These are phyloP conservation scores for Ceratorhiza oryzae-sativae DNA, from an alignment of 1,284 basidiomycete species.

Conservation along the genomic window DNA sequence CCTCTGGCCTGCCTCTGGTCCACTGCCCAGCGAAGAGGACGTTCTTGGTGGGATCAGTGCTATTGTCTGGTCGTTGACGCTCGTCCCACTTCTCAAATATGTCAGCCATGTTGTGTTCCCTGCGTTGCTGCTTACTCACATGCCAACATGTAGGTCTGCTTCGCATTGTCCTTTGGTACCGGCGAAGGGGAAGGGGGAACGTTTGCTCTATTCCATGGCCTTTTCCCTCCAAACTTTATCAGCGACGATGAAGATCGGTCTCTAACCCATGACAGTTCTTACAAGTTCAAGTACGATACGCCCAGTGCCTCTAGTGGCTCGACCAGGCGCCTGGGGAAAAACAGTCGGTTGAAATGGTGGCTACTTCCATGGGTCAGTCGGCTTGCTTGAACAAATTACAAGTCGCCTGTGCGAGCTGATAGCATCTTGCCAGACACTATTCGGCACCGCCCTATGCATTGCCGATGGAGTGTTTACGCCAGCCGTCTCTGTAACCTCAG, in stretches of 20 bases:
- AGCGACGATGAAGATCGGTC: slow-evolving; percentile 60
- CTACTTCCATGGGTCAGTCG: slow-evolving; percentile 63
- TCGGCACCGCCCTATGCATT: slow-evolving; percentile 51
- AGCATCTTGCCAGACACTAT: slow-evolving; percentile 45
- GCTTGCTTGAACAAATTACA: neutral
- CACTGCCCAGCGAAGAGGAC: slow-evolving; percentile 62
- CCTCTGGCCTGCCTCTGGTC: slow-evolving; percentile 61
- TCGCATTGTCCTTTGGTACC: slow-evolving; percentile 66
- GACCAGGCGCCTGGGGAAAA: neutral
- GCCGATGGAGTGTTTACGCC: slow-evolving; percentile 55
- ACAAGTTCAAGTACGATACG: slow-evolving; percentile 12
- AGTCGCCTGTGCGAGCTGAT: neutral
- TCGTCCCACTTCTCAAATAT: slow-evolving; percentile 72
- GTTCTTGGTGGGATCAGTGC: slow-evolving; percentile 66
- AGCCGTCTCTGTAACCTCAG: slow-evolving; percentile 71
- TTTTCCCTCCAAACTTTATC: slow-evolving; percentile 60
- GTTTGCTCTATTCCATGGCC: slow-evolving; percentile 67
- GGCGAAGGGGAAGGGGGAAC: slow-evolving; percentile 69
- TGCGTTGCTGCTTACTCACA: neutral
- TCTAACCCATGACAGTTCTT: slow-evolving; percentile 58
- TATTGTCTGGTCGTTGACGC: slow-evolving; percentile 68
- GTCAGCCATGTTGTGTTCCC: slow-evolving; percentile 51
- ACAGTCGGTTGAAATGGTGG: slow-evolving; percentile 54
- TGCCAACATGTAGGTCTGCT: slow-evolving; percentile 55
- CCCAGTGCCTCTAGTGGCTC: slow-evolving; percentile 15